Evolutionary conservation across 345 rosid species (phyloP), one percentile per base, ranked within the genome.

Genomic region (Eucalyptus camaldulensis): DNA sequence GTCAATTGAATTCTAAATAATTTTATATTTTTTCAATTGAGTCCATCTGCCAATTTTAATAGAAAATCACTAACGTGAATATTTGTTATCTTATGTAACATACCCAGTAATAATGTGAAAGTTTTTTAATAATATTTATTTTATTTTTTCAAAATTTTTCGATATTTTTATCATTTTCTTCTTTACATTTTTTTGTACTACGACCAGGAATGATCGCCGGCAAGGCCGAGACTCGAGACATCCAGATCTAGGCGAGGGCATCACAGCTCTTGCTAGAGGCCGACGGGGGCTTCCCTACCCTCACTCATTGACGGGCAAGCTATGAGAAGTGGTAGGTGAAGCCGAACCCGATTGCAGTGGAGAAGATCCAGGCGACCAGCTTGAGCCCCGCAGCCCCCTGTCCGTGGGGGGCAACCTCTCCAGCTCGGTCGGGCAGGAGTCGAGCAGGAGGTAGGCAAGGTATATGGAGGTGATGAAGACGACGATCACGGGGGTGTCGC

Each of bases 191-290:
- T 56, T 54, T 54, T 56, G 4, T 4, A 0, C 27, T 56, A 56
- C 2, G 12, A 56, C 60, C n/a, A n/a, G n/a, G n/a, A n/a, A n/a
- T n/a, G n/a, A n/a, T 56, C 1, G 60, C 60, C 12, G 11, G 1
- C 27, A 0, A 8, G 3, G 60, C 5, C 5, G 0, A 54, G 60
- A 1, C 0, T 54, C 27, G 3, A 56, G 27, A 0, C 60, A 24
- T 0, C 12, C 12, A 56, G 60, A 56, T 56, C 60, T 56, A 24
- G 60, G 60, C 3, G 27, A 53, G 56, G 56, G 56, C 1, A 0
- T 17, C 56, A 53, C 0, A 0, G 24, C 56, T 17, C 24, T 53
- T 7, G 56, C 24, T 0, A 53, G 0, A 0, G 1, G 56, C 24
- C 56, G 0, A 17, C 56, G 0, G 2, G 56, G 24, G 56, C 56